phyloP scores from a whole-genome alignment of 164 flowering plant species.

The Cinnamomum chago region DNA sequence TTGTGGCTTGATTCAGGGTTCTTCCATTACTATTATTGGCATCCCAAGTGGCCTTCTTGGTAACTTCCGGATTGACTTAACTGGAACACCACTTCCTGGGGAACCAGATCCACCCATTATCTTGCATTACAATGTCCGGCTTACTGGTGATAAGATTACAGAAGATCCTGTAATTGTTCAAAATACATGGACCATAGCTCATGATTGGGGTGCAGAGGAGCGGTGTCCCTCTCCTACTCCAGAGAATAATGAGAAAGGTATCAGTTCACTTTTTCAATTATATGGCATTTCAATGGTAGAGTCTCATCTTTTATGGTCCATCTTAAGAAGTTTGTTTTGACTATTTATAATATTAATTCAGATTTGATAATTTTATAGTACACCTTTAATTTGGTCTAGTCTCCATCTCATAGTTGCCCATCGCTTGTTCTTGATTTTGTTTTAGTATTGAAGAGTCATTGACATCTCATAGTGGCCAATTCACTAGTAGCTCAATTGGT shows the following conservation, averaged over 20 bases:
- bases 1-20: conserved; percentile 95
- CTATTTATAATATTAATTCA: no score
- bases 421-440: no score
- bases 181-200: conserved; percentile 88
- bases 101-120: conserved; percentile 97
- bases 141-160: conserved; percentile 85
- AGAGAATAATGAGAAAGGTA: conserved; percentile 70
- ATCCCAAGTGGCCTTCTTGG: conserved; percentile 93
- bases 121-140: conserved; percentile 92
- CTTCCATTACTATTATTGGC: conserved; percentile 88
- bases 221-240: conserved; percentile 73
- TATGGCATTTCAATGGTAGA: neutral
- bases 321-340: neutral
- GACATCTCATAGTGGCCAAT: no score
- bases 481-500: no score
- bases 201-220: conserved; percentile 98
- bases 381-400: no score
- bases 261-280: neutral
- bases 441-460: no score
- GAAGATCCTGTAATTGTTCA: conserved; percentile 96
- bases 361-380: no score
- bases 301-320: neutral
- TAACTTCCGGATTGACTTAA: conserved; percentile 81
- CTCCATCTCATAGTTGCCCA: no score
- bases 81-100: conserved; percentile 85